These are phyloP conservation scores for Exutisphaerella laricina DNA, from an alignment of 2,329 filamentous ascomycete species.

Conservation along the genomic window DNA sequence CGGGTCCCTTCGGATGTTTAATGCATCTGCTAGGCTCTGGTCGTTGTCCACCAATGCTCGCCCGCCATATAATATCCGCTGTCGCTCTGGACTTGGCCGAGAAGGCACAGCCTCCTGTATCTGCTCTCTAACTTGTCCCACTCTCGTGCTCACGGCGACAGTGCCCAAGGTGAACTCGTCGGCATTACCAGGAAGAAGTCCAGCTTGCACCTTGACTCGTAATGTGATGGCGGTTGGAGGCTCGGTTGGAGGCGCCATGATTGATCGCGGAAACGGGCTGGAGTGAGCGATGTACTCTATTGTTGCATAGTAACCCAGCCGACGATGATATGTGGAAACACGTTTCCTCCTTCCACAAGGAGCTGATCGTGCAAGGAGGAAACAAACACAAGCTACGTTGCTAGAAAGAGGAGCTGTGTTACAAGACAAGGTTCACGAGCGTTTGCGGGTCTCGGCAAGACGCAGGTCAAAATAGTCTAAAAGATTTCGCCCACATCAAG, in stretches of 20 bases:
- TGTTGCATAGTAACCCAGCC: too few species aligned
- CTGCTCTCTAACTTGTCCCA: conserved; percentile 49
- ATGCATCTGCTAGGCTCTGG: conserved; percentile 45
- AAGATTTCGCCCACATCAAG: not conserved
- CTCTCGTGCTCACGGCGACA: conserved; percentile 36
- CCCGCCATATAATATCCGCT: conserved; percentile 56
- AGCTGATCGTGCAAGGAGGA: not conserved
- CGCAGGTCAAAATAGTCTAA: too few species aligned
- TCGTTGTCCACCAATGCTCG: conserved; percentile 47
- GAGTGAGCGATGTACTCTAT: too few species aligned
- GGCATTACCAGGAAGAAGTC: conserved; percentile 22
- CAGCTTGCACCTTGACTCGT: conserved; percentile 31
- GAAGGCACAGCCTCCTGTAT: conserved; percentile 48
- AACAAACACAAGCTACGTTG: not conserved
- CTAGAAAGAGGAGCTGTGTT: not conserved
- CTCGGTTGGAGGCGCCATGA: conserved; percentile 28
- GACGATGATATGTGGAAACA: too few species aligned
- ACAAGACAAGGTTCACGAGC: too few species aligned
- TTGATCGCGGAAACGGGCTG: too few species aligned
- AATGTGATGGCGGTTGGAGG: conserved; percentile 28
- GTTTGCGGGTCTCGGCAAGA: not conserved
- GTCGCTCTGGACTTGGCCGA: conserved; percentile 41
- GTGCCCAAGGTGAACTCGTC: conserved; percentile 27
- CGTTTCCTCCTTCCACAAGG: too few species aligned
- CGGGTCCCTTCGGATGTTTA: conserved; percentile 48